Percentiles rank a stretch among this genome's conserved stretches.
These are phyloP conservation scores for Cutaneotrichosporon sp. DNA, from an alignment of 1,284 basidiomycete genomes.

Conservation along the genomic window DNA sequence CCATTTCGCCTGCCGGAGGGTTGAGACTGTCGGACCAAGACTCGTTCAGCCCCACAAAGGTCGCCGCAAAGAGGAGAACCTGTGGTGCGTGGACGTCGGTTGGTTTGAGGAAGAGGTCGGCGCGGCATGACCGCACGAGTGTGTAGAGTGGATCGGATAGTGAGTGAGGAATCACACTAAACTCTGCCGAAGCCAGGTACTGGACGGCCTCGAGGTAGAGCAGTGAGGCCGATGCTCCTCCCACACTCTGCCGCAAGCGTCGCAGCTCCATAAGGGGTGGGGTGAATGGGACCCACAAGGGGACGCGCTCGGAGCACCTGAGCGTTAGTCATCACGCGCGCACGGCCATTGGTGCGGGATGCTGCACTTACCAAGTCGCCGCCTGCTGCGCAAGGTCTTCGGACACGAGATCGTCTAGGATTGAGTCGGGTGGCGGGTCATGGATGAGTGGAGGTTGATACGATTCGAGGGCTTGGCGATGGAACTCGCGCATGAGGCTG, in stretches of 20 bases:
- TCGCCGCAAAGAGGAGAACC: background rate
- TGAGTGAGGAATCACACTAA: background rate
- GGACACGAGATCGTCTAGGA: slow-evolving; percentile 7
- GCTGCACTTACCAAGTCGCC: slow-evolving; percentile 1
- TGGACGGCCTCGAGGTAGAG: slow-evolving; percentile 10
- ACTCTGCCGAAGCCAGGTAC: background rate
- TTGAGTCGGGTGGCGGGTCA: background rate
- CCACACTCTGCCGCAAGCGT: background rate
- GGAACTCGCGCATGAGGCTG: slow-evolving; percentile 13
- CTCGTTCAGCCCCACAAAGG: slow-evolving; percentile 1
- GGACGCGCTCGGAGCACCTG: slow-evolving; percentile 10
- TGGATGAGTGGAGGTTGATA: background rate
- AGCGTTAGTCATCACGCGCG: background rate
- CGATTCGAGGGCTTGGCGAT: slow-evolving; percentile 3
- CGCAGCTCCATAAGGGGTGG: slow-evolving; percentile 2
- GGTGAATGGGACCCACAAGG: slow-evolving; percentile 11
- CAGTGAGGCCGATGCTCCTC: background rate
- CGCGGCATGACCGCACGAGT: background rate
- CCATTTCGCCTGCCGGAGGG: background rate
- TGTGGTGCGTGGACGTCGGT: background rate
- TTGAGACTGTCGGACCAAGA: background rate
- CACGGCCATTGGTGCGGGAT: no score
- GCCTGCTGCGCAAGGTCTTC: slow-evolving; percentile 1
- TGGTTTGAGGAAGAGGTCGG: background rate
- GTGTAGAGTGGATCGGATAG: background rate